Percentiles rank a stretch among this genome's conserved stretches.
Conservation (phyloP, 352 stramenopile species). For the Pythium grandisporangium region DNA sequence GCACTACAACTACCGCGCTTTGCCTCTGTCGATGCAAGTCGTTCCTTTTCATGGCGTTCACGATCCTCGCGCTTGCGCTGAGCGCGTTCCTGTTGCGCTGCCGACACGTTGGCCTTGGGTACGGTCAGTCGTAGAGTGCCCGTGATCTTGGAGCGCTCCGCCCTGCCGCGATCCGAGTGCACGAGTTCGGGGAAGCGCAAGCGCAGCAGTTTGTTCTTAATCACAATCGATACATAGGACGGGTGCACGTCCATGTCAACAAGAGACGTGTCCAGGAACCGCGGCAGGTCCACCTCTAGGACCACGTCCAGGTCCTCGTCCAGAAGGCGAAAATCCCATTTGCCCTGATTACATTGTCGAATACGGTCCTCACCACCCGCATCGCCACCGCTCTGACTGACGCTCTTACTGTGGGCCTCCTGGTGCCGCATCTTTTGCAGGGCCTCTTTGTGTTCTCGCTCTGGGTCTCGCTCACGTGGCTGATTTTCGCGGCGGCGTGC, state of each 20-base stretch:
- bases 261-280: conserved; percentile 87
- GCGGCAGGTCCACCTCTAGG: conserved; percentile 76
- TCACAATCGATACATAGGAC: conserved; percentile 88
- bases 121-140: conserved; percentile 41
- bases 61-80: conserved; percentile 24
- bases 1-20: background rate
- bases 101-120: conserved; percentile 35
- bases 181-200: conserved; percentile 51
- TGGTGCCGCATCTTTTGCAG: conserved; percentile 23
- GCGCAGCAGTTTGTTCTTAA: conserved; percentile 88
- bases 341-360: conserved; percentile 89
- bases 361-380: conserved; percentile 24
- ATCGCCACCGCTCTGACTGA: no score
- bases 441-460: conserved; percentile 71
- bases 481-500: conserved; percentile 64
- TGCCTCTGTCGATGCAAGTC: background rate
- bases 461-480: conserved; percentile 80
- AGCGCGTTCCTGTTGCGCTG: conserved; percentile 25
- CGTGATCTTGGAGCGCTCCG: conserved; percentile 40
- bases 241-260: conserved; percentile 94
- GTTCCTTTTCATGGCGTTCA: conserved; percentile 4
- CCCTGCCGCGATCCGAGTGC: conserved; percentile 40
- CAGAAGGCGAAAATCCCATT: conserved; percentile 80
- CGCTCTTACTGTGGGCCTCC: conserved; percentile 16
- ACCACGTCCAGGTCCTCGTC: conserved; percentile 47